These are phyloP conservation scores for Fusarium sp. DNA, from an alignment of 2,329 filamentous ascomycete species.

Conservation along the genomic window DNA sequence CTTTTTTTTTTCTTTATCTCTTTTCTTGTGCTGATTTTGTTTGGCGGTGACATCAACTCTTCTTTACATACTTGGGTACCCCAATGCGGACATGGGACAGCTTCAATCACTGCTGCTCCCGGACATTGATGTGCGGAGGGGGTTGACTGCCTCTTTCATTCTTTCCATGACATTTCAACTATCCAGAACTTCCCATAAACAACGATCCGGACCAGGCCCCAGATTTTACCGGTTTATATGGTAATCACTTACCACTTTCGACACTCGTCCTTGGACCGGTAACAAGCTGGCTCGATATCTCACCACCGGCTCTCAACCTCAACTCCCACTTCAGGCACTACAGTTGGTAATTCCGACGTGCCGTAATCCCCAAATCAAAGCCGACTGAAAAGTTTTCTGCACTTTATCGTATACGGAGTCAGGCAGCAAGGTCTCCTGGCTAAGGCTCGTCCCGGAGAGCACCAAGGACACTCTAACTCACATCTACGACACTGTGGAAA, in stretches of 20 bases:
- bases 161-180: neutral
- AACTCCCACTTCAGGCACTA: neutral
- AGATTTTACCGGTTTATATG: neutral
- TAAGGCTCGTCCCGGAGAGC: neutral
- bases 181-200: neutral
- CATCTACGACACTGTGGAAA: neutral
- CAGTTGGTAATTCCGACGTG: neutral
- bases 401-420: neutral
- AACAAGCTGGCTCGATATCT: neutral
- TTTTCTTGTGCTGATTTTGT: neutral
- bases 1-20: neutral
- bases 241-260: neutral
- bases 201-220: neutral
- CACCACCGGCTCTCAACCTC: neutral
- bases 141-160: neutral
- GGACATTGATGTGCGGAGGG: conserved; percentile 30
- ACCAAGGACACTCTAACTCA: neutral
- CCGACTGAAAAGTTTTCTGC: neutral
- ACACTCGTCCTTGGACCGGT: neutral
- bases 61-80: neutral
- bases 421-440: neutral
- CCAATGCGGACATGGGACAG: conserved; percentile 9
- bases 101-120: conserved; percentile 9
- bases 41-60: conserved; percentile 4
- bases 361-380: neutral